Percentiles rank a stretch among this genome's conserved stretches.
These are phyloP conservation scores for Epichloe scottii DNA, from an alignment of 2,329 filamentous ascomycete species.

Conservation along the genomic window DNA sequence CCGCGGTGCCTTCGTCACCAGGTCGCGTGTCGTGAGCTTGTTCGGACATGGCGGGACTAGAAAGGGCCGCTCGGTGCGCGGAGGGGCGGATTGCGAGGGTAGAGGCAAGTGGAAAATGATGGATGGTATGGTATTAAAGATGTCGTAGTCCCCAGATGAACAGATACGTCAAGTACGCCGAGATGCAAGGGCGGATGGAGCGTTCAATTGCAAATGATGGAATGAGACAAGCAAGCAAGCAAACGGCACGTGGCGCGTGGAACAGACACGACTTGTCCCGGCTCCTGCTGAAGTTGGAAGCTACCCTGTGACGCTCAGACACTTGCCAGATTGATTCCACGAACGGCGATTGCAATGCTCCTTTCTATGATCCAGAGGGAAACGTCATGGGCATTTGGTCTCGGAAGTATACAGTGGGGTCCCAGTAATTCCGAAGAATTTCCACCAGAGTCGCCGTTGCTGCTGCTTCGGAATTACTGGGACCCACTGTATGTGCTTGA, in stretches of 20 bases:
- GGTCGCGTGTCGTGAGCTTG: conserved; percentile 10
- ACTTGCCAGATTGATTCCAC: no score
- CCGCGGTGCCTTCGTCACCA: conserved; percentile 6
- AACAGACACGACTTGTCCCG: neutral
- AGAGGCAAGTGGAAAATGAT: neutral
- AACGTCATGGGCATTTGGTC: conserved; percentile 25
- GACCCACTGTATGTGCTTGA: no score
- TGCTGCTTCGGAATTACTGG: no score
- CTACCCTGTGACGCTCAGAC: no score
- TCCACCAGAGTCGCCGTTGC: no score
- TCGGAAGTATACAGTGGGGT: no score
- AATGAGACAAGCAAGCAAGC: neutral
- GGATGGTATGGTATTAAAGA: neutral
- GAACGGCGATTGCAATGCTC: no score
- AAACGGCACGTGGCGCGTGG: neutral
- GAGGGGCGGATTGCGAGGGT: neutral
- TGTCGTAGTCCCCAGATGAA: neutral
- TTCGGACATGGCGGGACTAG: conserved; percentile 12
- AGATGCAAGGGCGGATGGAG: neutral
- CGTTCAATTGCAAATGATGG: neutral
- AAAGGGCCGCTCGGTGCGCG: neutral
- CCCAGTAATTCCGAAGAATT: no score
- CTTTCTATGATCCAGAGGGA: conserved; percentile 25
- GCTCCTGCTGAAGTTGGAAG: no score
- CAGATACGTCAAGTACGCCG: neutral